Evolutionary conservation across 108 stramenopile species (phyloP), one percentile per base, ranked within the genome.

Genomic region (Craspedostauros australis): DNA sequence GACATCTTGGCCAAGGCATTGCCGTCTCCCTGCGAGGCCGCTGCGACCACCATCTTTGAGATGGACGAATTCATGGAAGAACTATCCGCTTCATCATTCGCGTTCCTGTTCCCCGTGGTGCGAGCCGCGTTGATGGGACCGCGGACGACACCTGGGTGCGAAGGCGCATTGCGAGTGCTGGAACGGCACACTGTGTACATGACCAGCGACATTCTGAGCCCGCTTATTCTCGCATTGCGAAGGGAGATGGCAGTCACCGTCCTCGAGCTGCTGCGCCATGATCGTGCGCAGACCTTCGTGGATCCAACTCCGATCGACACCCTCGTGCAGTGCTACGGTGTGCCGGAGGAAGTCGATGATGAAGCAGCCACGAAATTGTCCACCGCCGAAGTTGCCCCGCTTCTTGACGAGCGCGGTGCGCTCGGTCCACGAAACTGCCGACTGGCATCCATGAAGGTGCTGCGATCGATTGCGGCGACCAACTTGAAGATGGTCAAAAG

Each of bases 21-120:
- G 12, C 91, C 91, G 29, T 78, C 85, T 9, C 77, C 75, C 20
- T 93, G 91, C 58, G 75, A 79, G 24, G 57, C 82, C 16, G 88
- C 82, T 24, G 86, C 85, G n/a, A 54, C 53, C 7, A 57, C 72
- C 20, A 73, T 93, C 27, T 72, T 66, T 45, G 87, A 85, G 58
- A 86, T 93, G 76, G 88, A 87, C 34, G 76, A 89, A 12, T 86
- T 74, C 54, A 70, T 69, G 21, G 88, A 88, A 20, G 63, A 64
- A 41, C 60, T 93, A 18, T 87, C 88, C n/a, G 81, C 76, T 24
- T 51, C 76, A 41, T 89, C 88, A 0, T 93, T 93, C 59, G 58
- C 49, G 25, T 88, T 93, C 60, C 73, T 93, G 18, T 86, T 93
- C 40, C 91, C 91, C 15, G 64, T 93, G 23, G 28, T 93, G 20